Evolutionary conservation across 2,329 filamentous ascomycete species (phyloP), one percentile per base, ranked within the genome.

Genomic region (Penicillium expansum): DNA sequence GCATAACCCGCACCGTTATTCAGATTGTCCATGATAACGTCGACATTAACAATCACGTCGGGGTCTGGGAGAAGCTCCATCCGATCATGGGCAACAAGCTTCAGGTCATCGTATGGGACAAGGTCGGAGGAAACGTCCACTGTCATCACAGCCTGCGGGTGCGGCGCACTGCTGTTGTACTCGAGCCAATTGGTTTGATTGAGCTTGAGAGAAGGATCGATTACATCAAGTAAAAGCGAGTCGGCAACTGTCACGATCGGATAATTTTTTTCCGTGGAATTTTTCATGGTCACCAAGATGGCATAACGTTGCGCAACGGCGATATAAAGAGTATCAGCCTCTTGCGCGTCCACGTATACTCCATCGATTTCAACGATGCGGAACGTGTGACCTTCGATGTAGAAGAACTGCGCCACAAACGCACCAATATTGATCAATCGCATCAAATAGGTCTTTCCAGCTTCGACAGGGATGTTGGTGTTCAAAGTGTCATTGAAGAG

Each of bases 291-390:
- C 16, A 83, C 62, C 3, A 83, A 67, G 4, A 83, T 70, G 5
- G 74, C 72, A 63, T 81, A 81, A 10, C 89, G 82, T 71, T 92
- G 89, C 0, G 86, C 89, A 11, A 86, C 82, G 13, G 84, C 77
- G 9, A 92, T 66, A 62, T 90, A 90, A 13, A 91, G 79, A 77
- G 83, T 83, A 24, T 83, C 77, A 0, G 86, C 83, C 58, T 83
- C 82, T 0, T 80, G 74, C 0, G 80, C 79, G 57, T 89, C 80
- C 0, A 82, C 85, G 63, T 88, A 91, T 11, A 90, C 79, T 7
- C 88, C 89, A 67, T 91, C 89, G 1, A 91, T 83, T 70, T 91
- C 88, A 33, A 91, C 81, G 53, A 91, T 85, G 29, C 79, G 82
- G 75, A 91, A 84, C 32, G 82, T 86, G 54, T 81, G 78, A 41